Conservation (phyloP, 2,329 filamentous ascomycete species). For the Orbilia blumenaviensis region DNA sequence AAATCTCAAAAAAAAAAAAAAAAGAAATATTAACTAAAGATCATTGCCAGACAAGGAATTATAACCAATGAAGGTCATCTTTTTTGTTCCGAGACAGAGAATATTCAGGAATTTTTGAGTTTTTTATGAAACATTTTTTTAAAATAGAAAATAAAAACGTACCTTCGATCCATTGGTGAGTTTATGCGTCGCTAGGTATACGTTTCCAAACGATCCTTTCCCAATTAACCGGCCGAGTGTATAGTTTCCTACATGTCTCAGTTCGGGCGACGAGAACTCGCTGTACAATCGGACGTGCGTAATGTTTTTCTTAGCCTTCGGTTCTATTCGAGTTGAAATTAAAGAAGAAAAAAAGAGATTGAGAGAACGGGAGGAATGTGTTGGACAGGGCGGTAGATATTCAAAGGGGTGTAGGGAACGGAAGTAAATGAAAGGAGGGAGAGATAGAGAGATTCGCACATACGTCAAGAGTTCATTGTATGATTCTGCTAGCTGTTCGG, state of each 20-base stretch:
- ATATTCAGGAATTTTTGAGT: neutral
- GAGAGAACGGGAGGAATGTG: constrained; percentile 22
- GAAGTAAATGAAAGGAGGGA: neutral
- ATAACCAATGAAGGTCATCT: neutral
- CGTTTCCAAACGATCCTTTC: constrained; percentile 97
- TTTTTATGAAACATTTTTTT: no score
- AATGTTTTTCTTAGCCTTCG: constrained; percentile 29
- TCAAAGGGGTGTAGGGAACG: neutral
- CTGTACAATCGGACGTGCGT: constrained; percentile 64
- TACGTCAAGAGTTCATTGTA: constrained; percentile 92
- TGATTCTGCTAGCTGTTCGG: constrained; percentile 84
- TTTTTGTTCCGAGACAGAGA: neutral
- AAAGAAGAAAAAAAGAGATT: no score
- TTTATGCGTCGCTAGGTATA: constrained; percentile 94
- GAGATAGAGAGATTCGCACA: constrained; percentile 65
- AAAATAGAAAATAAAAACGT: constrained; percentile 55
- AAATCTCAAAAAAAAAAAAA: no score
- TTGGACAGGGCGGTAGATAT: constrained; percentile 13
- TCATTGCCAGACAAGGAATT: no score
- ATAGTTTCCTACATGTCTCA: constrained; percentile 94
- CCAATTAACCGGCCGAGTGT: constrained; percentile 89
- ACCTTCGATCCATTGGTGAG: constrained; percentile 99
- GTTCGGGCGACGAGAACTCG: constrained; percentile 91
- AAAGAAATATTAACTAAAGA: no score
- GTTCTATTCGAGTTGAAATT: no score